Base-by-base conservation (phyloP, 371 early-diverging fungal species). In the Rhizopus arrhizus region DNA sequence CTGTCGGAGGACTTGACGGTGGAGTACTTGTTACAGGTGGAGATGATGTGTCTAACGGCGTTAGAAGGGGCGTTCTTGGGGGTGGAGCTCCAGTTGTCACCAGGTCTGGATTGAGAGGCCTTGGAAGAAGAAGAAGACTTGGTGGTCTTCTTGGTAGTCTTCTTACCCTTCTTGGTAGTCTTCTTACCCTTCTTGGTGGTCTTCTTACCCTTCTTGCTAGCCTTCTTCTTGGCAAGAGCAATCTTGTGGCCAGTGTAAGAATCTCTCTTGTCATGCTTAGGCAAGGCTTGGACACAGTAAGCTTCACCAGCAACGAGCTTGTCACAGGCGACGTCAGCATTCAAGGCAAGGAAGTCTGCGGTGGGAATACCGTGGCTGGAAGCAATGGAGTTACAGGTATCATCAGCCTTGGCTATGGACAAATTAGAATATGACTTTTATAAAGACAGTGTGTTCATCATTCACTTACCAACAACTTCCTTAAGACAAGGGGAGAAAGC, bases 1-100 rank as follows among this genome's bases (percentile, higher is more conserved):
- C 31, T 52, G 41, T 70, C 59, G 6, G n/a, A 41, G 33, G 54
- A 4, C n/a, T 56, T 66, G 35, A 73, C 68, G 35, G 65, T 64
- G 38, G 67, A 46, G 53, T 70, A 73, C 54, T 61, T 64, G 54
- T 56, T 73, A 67, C 73, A 73, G 54, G 53, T 59, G 35, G 73
- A 62, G 53, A 61, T 56, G 59, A 67, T 69, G 45, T 65, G 72
- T 60, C 63, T 68, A 51, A 63, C 63, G 51, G 72, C 69, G 50
- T 61, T 68, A 46, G 60, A 56, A 36, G 71, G 67, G 41, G 67
- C 67, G 31, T 51, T 68, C 31, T 52, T 16, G 33, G 68, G 54
- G 42, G 72, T 64, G 38, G 68, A 64, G 49, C 65, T 65, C 68
- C 68, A 68, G 54, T 56, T 6, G 22, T 52, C 53, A 33, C 68